phyloP scores from a whole-genome alignment of 148 eudicot genomes.

The Euryodendron excelsum region DNA sequence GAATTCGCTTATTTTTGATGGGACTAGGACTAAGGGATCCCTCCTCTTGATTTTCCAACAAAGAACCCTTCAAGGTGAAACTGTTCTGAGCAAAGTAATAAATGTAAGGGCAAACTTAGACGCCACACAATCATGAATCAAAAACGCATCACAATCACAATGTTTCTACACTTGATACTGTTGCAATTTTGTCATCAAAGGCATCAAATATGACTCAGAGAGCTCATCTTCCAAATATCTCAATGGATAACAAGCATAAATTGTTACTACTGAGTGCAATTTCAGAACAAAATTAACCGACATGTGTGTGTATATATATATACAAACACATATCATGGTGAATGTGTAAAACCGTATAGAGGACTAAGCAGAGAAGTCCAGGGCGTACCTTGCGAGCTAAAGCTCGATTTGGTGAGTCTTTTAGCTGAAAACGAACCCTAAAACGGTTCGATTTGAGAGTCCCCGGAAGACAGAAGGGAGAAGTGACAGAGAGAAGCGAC shows the following conservation, averaged over 20 bases:
- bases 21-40: background rate
- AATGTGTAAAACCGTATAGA: too few species aligned
- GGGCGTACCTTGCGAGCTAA: slow-evolving; percentile 7
- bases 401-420: slow-evolving; percentile 3
- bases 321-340: background rate
- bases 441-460: background rate
- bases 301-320: background rate
- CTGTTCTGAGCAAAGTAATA: background rate
- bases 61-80: background rate
- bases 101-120: background rate
- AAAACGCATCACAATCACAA: background rate
- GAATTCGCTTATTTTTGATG: background rate
- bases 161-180: background rate
- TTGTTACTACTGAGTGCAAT: background rate
- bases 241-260: too few species aligned
- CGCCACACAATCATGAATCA: too few species aligned
- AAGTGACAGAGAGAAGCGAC: background rate
- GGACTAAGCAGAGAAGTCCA: background rate
- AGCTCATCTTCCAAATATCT: too few species aligned
- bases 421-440: slow-evolving; percentile 4
- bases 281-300: background rate
- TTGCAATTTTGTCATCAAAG: background rate
- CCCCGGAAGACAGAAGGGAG: background rate
- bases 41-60: background rate
- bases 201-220: background rate